phyloP scores from a whole-genome alignment of 2,329 filamentous ascomycete genomes.

The Penicillium olsonii region DNA sequence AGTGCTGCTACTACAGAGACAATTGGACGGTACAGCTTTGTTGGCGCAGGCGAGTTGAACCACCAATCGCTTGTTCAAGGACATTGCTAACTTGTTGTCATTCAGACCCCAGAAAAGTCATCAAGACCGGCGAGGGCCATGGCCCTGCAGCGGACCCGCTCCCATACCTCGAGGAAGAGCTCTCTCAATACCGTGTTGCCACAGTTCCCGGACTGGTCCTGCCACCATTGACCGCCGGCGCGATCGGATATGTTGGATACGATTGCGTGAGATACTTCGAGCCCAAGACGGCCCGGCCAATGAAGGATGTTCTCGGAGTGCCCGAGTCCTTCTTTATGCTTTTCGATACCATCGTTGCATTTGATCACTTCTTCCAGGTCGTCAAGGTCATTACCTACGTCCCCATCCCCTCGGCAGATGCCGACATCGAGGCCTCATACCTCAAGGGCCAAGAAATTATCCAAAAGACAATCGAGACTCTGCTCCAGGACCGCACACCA shows the following conservation, averaged over 20 bases:
- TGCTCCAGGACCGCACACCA: conserved; percentile 73
- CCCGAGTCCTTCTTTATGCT: conserved; percentile 97
- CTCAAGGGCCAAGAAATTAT: conserved; percentile 65
- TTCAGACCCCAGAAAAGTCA: conserved; percentile 68
- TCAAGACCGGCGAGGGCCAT: conserved; percentile 86
- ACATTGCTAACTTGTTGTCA: conserved; percentile 12
- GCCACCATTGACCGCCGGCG: conserved; percentile 85
- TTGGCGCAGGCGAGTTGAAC: conserved; percentile 67
- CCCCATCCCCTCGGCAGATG: conserved; percentile 61
- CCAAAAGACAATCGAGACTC: conserved; percentile 66
- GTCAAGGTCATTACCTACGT: conserved; percentile 94
- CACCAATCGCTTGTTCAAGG: not conserved
- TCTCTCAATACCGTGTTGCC: conserved; percentile 76
- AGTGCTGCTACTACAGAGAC: conserved; percentile 89
- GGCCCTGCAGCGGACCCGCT: conserved; percentile 82
- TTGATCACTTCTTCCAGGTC: conserved; percentile 91
- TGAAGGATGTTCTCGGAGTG: conserved; percentile 85
- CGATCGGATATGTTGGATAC: conserved; percentile 95
- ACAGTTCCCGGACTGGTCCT: conserved; percentile 79
- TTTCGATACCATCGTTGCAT: conserved; percentile 89
- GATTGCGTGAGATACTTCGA: conserved; percentile 98
- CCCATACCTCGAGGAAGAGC: conserved; percentile 76
- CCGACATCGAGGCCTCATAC: conserved; percentile 69
- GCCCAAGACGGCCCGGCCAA: conserved; percentile 85
- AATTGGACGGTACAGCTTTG: conserved; percentile 92